phyloP scores from a whole-genome alignment of 2,329 filamentous ascomycete species.

The Scedosporium dehoogii region DNA sequence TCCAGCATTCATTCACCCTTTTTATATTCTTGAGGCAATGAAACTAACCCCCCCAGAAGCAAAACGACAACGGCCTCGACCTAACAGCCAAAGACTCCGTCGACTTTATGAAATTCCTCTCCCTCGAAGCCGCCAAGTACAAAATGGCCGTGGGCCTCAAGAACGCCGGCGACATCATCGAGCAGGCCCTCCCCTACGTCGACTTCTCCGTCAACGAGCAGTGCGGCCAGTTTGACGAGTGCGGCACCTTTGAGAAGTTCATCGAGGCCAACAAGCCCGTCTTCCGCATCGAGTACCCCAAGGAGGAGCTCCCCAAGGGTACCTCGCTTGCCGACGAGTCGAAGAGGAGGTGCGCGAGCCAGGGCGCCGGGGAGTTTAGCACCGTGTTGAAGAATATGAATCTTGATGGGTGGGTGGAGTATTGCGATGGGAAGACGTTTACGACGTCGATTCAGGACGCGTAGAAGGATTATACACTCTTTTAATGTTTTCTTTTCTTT shows the following conservation, averaged over 20 bases:
- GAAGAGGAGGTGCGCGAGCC: conserved; percentile 30
- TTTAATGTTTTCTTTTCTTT: conserved; percentile 1
- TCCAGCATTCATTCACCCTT: not conserved
- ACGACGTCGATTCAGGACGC: conserved; percentile 11
- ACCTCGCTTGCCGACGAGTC: conserved; percentile 10
- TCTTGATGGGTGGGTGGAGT: conserved; percentile 52
- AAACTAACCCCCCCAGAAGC: conserved; percentile 14
- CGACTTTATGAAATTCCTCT: conserved; percentile 50
- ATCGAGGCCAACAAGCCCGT: conserved; percentile 54
- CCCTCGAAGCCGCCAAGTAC: conserved; percentile 37
- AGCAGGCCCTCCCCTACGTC: conserved; percentile 33
- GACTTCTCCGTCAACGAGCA: conserved; percentile 64
- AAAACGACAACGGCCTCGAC: conserved; percentile 52
- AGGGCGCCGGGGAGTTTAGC: conserved; percentile 42
- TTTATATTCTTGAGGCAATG: not conserved
- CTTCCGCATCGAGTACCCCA: conserved; percentile 64
- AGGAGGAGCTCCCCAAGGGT: conserved; percentile 28
- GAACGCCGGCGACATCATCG: conserved; percentile 54
- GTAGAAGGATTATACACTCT: not conserved
- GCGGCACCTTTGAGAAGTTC: conserved; percentile 46
- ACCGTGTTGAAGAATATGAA: conserved; percentile 57
- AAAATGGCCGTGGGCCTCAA: conserved; percentile 58
- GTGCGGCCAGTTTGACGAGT: conserved; percentile 52
- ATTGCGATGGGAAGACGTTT: conserved; percentile 31
- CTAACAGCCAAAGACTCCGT: conserved; percentile 48